A percentile compares a stretch with the other conserved stretches of the same genome.
phyloP scores from a whole-genome alignment of 2,329 filamentous ascomycete genomes.

The Fusarium phyllophilum region DNA sequence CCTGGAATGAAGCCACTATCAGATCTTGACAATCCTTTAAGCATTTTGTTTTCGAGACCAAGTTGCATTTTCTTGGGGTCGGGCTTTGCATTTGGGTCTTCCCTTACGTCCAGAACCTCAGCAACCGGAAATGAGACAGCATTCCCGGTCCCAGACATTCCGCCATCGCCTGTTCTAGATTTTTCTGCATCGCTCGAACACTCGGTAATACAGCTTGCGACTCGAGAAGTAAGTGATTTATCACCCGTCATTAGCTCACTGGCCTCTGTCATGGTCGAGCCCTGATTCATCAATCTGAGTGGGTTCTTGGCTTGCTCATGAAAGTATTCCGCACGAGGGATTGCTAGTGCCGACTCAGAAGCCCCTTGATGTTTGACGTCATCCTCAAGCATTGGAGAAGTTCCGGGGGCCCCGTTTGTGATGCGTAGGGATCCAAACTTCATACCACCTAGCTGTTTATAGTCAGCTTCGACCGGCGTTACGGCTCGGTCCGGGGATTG shows the following conservation, averaged over 20 bases:
- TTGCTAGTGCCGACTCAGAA: slow-evolving; percentile 5
- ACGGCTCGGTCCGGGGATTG: slow-evolving; percentile 42
- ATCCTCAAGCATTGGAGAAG: slow-evolving; percentile 52
- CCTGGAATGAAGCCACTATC: slow-evolving; percentile 64
- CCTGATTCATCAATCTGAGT: not conserved
- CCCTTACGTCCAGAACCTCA: slow-evolving; percentile 53
- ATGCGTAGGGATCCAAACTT: slow-evolving; percentile 71
- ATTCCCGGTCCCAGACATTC: slow-evolving; percentile 34
- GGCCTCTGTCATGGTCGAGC: not conserved
- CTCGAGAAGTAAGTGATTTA: slow-evolving; percentile 1
- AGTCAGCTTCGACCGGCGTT: slow-evolving; percentile 64
- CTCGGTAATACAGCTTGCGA: slow-evolving; percentile 8
- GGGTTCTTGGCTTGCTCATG: slow-evolving; percentile 8
- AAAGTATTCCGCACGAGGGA: slow-evolving; percentile 18
- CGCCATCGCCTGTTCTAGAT: slow-evolving; percentile 30
- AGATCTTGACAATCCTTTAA: slow-evolving; percentile 42
- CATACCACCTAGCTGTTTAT: slow-evolving; percentile 69
- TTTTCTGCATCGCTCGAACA: slow-evolving; percentile 7
- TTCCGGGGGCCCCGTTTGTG: slow-evolving; percentile 66
- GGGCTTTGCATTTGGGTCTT: slow-evolving; percentile 58
- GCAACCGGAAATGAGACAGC: slow-evolving; percentile 49
- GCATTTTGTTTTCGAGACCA: slow-evolving; percentile 37
- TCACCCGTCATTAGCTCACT: not conserved
- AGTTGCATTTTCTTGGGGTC: slow-evolving; percentile 25
- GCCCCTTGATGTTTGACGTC: slow-evolving; percentile 12